These are phyloP conservation scores for Ophiostoma perfectum DNA, from an alignment of 2,329 filamentous ascomycete genomes.

Conservation along the genomic window DNA sequence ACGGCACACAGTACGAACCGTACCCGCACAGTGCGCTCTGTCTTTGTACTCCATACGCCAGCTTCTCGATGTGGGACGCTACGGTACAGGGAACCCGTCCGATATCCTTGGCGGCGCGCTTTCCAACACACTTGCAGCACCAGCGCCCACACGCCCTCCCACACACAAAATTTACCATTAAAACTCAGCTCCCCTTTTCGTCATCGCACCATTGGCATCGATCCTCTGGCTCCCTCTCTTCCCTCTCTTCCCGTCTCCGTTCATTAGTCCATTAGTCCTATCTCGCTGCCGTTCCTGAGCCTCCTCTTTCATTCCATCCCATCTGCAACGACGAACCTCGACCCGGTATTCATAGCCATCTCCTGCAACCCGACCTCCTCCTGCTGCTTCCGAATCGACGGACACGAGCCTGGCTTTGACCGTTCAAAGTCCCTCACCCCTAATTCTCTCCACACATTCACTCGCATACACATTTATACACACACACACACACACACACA, in stretches of 20 bases:
- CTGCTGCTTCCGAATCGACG: no score
- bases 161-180: not conserved
- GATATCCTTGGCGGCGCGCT: conserved; percentile 11
- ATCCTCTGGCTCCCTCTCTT: not conserved
- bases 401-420: not conserved
- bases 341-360: not conserved
- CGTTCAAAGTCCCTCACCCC: not conserved
- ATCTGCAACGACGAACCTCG: not conserved
- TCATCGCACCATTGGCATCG: not conserved
- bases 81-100: conserved; percentile 4
- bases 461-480: not conserved
- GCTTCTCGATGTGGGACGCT: conserved; percentile 3
- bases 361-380: no score
- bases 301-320: not conserved
- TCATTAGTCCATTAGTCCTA: not conserved
- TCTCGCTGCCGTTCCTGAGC: not conserved
- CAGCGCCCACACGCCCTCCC: not conserved
- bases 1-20: not conserved
- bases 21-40: not conserved
- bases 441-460: not conserved
- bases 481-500: not conserved
- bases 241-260: not conserved
- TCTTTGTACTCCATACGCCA: no score
- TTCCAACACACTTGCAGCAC: not conserved
- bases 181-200: conserved; percentile 18